phyloP scores from a whole-genome alignment of 805 yeast species.

The Yamadazyma ubonensis region DNA sequence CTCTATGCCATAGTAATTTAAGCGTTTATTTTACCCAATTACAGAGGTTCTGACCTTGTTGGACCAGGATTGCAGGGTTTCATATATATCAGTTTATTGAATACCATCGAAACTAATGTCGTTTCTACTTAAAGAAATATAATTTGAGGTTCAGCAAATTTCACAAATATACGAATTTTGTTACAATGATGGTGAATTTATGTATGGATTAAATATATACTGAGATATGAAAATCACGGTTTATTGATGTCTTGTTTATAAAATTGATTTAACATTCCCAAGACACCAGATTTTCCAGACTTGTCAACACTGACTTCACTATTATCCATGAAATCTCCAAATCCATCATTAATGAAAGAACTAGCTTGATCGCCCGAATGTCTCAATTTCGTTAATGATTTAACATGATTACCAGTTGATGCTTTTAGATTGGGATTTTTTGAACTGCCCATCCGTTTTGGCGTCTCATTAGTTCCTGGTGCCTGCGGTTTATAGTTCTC shows the following conservation, averaged over 20 bases:
- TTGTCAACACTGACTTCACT: constrained; percentile 28
- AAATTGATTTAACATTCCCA: constrained; percentile 78
- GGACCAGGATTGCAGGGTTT: too few relatives aligned
- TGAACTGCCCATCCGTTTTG: too few relatives aligned
- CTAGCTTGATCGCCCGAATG: constrained; percentile 12
- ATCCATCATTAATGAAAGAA: constrained; percentile 13
- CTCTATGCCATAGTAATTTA: too few relatives aligned
- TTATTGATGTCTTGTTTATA: constrained; percentile 51
- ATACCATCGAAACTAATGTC: too few relatives aligned
- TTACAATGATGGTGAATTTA: too few relatives aligned
- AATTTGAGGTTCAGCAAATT: too few relatives aligned
- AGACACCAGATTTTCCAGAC: constrained; percentile 53
- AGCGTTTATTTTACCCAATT: too few relatives aligned
- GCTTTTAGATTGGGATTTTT: not conserved
- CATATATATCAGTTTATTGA: too few relatives aligned
- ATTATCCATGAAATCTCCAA: constrained; percentile 25
- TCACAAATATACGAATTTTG: too few relatives aligned
- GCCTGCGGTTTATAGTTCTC: constrained; percentile 62
- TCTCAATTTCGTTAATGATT: constrained; percentile 5
- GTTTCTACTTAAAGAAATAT: too few relatives aligned
- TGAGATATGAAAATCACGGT: constrained; percentile 4
- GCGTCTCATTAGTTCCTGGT: not conserved
- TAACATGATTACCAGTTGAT: not conserved
- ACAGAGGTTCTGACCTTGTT: too few relatives aligned
- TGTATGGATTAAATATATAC: not conserved